phyloP scores from a whole-genome alignment of 2,329 filamentous ascomycete species.

The Colletotrichum cordylinicola region DNA sequence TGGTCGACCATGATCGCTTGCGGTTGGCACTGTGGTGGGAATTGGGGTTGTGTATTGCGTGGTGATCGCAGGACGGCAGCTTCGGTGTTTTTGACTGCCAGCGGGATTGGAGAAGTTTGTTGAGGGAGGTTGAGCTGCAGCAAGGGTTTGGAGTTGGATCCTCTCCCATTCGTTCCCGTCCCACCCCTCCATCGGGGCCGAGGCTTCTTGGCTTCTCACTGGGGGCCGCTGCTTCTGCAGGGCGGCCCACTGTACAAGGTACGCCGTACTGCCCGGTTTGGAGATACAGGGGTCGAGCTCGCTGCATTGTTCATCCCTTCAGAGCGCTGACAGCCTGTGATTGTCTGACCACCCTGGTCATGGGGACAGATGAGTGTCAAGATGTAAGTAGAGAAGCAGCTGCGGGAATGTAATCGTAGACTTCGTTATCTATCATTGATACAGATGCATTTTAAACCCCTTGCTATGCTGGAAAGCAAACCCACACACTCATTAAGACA shows the following conservation, averaged over 20 bases:
- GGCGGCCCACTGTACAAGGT: conserved; percentile 7
- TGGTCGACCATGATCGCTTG: conserved; percentile 20
- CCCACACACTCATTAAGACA: conserved; percentile 32
- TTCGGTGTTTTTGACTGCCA: neutral
- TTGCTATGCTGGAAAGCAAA: neutral
- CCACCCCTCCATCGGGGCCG: conserved; percentile 2
- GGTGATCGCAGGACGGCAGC: neutral
- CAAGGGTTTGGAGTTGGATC: neutral
- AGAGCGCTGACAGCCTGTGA: neutral
- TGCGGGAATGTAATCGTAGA: neutral
- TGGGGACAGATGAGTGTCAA: neutral
- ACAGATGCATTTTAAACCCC: neutral
- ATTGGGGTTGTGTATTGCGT: neutral
- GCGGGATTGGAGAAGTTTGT: conserved; percentile 3
- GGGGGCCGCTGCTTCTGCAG: neutral
- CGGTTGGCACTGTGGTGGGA: neutral
- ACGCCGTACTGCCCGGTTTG: neutral
- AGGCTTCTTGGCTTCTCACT: neutral
- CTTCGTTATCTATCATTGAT: neutral
- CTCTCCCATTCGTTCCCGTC: neutral
- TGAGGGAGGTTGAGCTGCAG: conserved; percentile 23
- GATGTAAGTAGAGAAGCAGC: neutral
- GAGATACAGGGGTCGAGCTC: neutral
- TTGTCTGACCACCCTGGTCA: neutral
- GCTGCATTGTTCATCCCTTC: neutral